Evolutionary conservation across 225 moss, liverwort and hornwort species (phyloP), one percentile per base, ranked within the genome.

Genomic region (Marchantia paleacea): DNA sequence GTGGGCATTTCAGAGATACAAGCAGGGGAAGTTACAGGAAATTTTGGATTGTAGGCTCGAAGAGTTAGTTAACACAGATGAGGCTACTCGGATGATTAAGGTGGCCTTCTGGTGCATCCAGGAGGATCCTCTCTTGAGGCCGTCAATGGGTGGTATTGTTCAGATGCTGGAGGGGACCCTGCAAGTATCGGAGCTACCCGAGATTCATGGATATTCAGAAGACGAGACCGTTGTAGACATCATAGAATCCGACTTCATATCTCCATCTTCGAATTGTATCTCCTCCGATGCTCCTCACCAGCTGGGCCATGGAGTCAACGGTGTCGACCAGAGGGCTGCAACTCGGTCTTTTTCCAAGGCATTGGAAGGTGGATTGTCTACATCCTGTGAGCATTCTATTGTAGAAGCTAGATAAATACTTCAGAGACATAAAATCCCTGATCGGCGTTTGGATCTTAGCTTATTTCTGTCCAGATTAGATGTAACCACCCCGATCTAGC

Each of bases 51-150:
- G 80, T 19, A 85, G 62, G 60, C 47, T 81, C 10, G 29, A 58
- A 25, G 55, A 15, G 3, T 10, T 60, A 7, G 57, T 57, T 16
- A 39, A 75, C 31, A 22, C 22, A 26, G 49, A 63, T 22, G 62
- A 81, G 48, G 58, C 55, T 30, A 49, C 22, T 20, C 25, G 26
- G 11, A 28, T 52, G 60, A 26, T 75, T 74, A 26, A 52, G 69
- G 48, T 70, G 18, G 69, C 69, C 7, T 70, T 70, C 47, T 70
- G 69, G 69, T 70, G 69, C 69, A 78, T 77, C 73, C 87, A 91
- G 88, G 91, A 91, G 69, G 91, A 91, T 60, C 87, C 88, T 85
- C 30, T 85, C 55, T 80, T 86, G 19, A 88, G 91, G 81, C 91
- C 91, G 7, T 77, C 91, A 22, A 91, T 91, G 91, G 80, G 88